Evolutionary conservation across 2,329 filamentous ascomycete genomes (phyloP), one percentile per base, ranked within the genome.

Genomic region (Berkeleyomyces rouxiae): DNA sequence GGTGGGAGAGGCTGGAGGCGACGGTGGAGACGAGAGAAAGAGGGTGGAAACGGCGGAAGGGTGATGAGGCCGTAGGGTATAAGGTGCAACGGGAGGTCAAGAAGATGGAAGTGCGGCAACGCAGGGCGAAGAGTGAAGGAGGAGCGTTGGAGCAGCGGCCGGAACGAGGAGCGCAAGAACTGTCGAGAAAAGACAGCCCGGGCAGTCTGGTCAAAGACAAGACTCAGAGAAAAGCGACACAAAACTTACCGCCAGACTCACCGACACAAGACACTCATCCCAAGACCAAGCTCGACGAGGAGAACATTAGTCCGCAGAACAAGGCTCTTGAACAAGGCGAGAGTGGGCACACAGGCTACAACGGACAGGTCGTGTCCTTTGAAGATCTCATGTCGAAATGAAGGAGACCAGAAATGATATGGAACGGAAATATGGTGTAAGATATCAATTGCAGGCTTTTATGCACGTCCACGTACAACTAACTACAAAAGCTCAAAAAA

Each of bases 321-420:
- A 57, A 57, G 46, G 60, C 60, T 3, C 40, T 62, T 39, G 63
- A 64, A 40, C 33, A 33, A 9, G 63, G 63, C 39, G 55, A 57
- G 40, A 62, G 60, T 44, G 67, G 68, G 0, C 75, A 75, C 61
- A 67, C 67, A 4, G 74, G 74, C 9, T 69, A 71, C 4, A 65
- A 23, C 13, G 63, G 63, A n/a, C 47, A 47, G 10, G 37, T 73
- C 59, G 70, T 76, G 11, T 71, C 73, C 0, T 75, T 74, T 64
- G 73, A 75, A 47, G 71, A 75, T 53, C 71, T 75, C 31, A 2
- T 39, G 11, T 13, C 40, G 10, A 58, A 61, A 42, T 58, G 36
- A 53, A 55, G 11, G 59, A 43, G 36, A 58, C 39, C 31, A 36
- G 42, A 40, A 58, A 47, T 1, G 46, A 42, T 16, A 60, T 16